A percentile compares a stretch with the other conserved stretches of the same genome.
Evolutionary conservation across 2,329 filamentous ascomycete species (phyloP).

Genomic region (Waltergamsia citrina): DNA sequence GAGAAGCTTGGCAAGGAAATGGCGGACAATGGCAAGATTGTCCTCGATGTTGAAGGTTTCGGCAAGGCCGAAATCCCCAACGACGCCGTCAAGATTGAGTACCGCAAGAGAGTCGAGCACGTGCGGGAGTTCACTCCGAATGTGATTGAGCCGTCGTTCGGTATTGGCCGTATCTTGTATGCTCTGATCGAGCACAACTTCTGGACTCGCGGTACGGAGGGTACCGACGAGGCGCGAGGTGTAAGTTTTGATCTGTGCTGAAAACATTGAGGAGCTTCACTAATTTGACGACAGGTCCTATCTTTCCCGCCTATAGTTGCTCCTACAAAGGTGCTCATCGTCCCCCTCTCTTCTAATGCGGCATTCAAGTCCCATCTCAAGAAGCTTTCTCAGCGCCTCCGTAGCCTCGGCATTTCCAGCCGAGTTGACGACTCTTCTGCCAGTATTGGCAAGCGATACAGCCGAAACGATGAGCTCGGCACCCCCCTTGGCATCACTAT

Average conservation of each 20-base stretch:
- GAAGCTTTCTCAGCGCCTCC: conserved; percentile 65
- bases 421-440: conserved; percentile 85
- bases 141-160: conserved; percentile 95
- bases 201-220: conserved; percentile 65
- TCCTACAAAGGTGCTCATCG: conserved; percentile 91
- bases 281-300: conserved; percentile 28
- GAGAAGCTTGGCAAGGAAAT: conserved; percentile 72
- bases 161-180: conserved; percentile 92
- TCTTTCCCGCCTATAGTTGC: conserved; percentile 58
- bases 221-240: conserved; percentile 67
- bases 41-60: conserved; percentile 61
- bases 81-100: conserved; percentile 77
- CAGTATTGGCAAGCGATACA: conserved; percentile 89
- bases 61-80: conserved; percentile 72
- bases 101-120: conserved; percentile 73
- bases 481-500: conserved; percentile 91
- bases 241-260: conserved; percentile 44
- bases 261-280: background rate
- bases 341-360: conserved; percentile 74
- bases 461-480: conserved; percentile 90
- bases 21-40: conserved; percentile 62
- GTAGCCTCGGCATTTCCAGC: conserved; percentile 68
- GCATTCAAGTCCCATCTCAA: conserved; percentile 72
- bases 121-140: conserved; percentile 89
- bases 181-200: conserved; percentile 89